Percentiles rank a stretch among this genome's conserved stretches.
Evolutionary conservation across 371 early-diverging fungal genomes (phyloP).

Genomic region (Fennellomyces sp.): DNA sequence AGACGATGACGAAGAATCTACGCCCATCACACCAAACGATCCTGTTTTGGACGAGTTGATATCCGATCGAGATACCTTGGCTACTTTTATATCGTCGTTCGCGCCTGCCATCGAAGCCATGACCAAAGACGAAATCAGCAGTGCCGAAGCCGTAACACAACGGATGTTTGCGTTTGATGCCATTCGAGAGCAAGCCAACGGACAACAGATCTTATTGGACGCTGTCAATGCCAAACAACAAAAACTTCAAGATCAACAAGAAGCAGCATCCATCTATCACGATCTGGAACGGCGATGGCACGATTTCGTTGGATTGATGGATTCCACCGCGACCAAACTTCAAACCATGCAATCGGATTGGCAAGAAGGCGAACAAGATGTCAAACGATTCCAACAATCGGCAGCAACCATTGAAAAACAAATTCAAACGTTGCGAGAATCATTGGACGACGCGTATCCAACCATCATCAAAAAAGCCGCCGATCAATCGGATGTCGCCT

Average conservation of each 20-base stretch:
- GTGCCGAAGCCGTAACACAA: background rate
- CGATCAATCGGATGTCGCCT: background rate
- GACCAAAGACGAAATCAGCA: slow-evolving; percentile 2
- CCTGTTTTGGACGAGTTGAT: background rate
- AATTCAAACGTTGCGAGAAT: background rate
- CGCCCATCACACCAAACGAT: background rate
- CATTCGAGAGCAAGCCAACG: background rate
- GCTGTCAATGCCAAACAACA: background rate
- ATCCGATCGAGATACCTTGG: background rate
- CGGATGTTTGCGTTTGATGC: background rate
- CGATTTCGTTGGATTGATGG: background rate
- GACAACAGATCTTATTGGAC: background rate
- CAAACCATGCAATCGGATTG: background rate
- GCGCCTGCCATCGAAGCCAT: background rate
- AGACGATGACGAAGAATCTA: background rate
- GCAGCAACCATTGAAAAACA: slow-evolving; percentile 1
- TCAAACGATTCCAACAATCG: background rate
- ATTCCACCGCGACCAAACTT: background rate
- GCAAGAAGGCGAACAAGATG: slow-evolving; percentile 4
- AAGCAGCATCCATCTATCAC: background rate
- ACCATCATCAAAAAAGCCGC: slow-evolving; percentile 6
- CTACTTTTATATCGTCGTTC: background rate
- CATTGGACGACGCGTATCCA: slow-evolving; percentile 9
- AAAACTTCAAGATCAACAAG: background rate
- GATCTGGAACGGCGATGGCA: background rate